Conservation (phyloP, 305 asterid species). For the Rubia tinctorum region DNA sequence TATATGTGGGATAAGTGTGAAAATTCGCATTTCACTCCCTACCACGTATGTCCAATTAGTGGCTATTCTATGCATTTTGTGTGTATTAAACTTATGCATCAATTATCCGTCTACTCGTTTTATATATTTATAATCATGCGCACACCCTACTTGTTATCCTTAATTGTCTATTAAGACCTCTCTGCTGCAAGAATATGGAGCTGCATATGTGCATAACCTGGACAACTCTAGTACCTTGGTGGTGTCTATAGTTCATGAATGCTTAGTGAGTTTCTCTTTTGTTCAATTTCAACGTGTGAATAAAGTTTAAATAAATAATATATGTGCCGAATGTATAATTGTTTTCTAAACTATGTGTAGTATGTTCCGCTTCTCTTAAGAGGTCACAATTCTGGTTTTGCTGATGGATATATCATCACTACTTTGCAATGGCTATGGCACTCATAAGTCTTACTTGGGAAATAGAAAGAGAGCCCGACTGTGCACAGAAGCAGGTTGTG, state of each 20-base stretch:
- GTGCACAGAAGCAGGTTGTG: conserved; percentile 85
- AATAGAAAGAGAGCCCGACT: conserved; percentile 75
- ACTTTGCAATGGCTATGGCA: conserved; percentile 93
- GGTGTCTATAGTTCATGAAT: not conserved
- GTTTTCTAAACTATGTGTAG: not conserved
- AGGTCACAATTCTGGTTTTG: conserved; percentile 21
- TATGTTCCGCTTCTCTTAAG: conserved; percentile 4
- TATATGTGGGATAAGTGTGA: too few relatives aligned
- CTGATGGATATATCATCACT: conserved; percentile 99
- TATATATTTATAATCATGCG: too few relatives aligned
- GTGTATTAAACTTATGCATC: too few relatives aligned
- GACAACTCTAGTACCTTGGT: too few relatives aligned
- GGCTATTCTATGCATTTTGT: too few relatives aligned
- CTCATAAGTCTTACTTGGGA: conserved; percentile 98
- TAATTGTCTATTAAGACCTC: too few relatives aligned
- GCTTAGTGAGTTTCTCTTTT: not conserved
- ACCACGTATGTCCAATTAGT: too few relatives aligned
- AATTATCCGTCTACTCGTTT: too few relatives aligned
- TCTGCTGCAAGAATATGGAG: too few relatives aligned
- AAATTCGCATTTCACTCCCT: too few relatives aligned
- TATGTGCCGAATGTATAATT: not conserved
- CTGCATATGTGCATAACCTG: too few relatives aligned
- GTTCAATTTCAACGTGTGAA: not conserved
- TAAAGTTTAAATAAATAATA: not conserved
- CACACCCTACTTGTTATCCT: too few relatives aligned